Evolutionary conservation across 306 rosid species (phyloP).

Genomic region (Trifolium repens): DNA sequence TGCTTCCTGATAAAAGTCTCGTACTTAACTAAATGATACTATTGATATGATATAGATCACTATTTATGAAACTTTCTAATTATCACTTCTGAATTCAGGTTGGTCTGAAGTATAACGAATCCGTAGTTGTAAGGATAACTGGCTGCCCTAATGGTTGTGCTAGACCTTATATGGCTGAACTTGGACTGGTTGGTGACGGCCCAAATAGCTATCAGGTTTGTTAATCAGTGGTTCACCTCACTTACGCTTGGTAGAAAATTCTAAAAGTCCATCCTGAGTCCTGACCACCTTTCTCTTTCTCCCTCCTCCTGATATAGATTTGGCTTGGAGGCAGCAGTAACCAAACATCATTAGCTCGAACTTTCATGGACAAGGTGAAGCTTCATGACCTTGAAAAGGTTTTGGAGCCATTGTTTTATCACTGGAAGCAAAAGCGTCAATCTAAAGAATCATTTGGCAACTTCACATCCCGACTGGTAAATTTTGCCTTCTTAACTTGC

Average conservation of each 20-base stretch:
- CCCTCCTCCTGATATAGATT: constrained; percentile 51
- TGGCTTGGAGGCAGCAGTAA: constrained; percentile 95
- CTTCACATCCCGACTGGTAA: constrained; percentile 81
- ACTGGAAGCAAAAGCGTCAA: constrained; percentile 88
- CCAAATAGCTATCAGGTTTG: constrained; percentile 98
- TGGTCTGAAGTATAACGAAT: constrained; percentile 88
- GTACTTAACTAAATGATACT: not conserved
- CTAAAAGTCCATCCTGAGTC: not conserved
- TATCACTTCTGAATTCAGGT: constrained; percentile 58
- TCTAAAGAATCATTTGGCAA: constrained; percentile 92
- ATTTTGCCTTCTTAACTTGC: constrained; percentile 31
- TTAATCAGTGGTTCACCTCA: constrained; percentile 35
- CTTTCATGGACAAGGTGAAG: constrained; percentile 93
- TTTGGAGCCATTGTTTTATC: constrained; percentile 85
- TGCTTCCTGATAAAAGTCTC: constrained; percentile 6
- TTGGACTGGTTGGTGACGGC: constrained; percentile 97
- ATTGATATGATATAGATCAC: constrained; percentile 33
- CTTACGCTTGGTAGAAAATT: constrained; percentile 11
- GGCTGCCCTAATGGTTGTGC: constrained; percentile 99
- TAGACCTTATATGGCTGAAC: constrained; percentile 98
- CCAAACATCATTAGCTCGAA: constrained; percentile 79
- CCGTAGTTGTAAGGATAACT: constrained; percentile 87
- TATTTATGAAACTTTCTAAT: constrained; percentile 21
- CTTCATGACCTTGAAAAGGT: constrained; percentile 89
- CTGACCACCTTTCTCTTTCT: not conserved